Conservation (phyloP, 192 early-diverging fungal genomes). For the Lunasporangiospora selenospora region DNA sequence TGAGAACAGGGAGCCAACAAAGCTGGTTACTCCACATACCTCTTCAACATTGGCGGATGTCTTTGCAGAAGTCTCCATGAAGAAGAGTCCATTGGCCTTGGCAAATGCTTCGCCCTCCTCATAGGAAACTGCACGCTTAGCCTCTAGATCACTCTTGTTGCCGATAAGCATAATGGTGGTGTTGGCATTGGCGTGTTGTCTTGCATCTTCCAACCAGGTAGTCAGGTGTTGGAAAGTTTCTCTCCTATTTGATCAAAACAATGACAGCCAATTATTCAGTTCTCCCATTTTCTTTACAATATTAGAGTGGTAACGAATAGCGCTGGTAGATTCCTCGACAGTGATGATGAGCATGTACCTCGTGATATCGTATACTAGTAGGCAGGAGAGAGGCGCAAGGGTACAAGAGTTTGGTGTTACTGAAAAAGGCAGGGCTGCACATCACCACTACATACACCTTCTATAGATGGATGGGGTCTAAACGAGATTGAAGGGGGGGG, state of each 20-base stretch:
- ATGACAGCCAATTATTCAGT: constrained; percentile 3
- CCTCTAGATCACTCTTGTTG: constrained; percentile 91
- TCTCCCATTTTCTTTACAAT: no score
- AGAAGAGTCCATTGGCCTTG: constrained; percentile 82
- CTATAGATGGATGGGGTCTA: no score
- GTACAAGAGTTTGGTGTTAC: constrained; percentile 12
- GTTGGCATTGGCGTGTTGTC: constrained; percentile 87
- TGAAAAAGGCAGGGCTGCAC: background rate
- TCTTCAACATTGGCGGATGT: constrained; percentile 86
- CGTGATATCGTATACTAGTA: constrained; percentile 81
- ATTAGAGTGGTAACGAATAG: no score
- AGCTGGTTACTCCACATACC: constrained; percentile 35
- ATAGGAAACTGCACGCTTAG: constrained; percentile 77
- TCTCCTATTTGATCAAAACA: constrained; percentile 23
- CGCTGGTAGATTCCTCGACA: no score
- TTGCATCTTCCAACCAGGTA: constrained; percentile 68
- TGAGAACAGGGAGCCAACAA: no score
- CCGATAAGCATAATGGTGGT: constrained; percentile 91
- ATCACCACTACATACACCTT: no score
- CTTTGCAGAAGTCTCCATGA: constrained; percentile 92
- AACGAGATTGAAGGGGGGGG: no score
- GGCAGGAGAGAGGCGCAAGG: background rate
- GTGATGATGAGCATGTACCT: no score
- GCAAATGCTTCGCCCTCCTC: constrained; percentile 94
- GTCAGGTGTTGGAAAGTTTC: constrained; percentile 55